Conservation (phyloP, 345 rosid species). For the Fremontodendron californicum region DNA sequence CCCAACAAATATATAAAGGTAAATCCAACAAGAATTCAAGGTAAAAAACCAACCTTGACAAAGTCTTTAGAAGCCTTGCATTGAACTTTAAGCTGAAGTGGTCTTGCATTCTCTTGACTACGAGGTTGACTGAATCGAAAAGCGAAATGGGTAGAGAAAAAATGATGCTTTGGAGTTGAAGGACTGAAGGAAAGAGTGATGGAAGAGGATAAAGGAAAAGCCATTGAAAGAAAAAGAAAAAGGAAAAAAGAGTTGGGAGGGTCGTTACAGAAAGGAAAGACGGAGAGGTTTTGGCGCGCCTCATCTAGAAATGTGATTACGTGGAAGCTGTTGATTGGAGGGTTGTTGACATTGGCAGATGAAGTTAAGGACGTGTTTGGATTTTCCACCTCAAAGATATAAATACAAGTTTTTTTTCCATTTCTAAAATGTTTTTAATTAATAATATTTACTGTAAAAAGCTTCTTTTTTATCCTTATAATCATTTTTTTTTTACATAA, state of each 20-base stretch:
- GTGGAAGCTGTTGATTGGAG: slow-evolving; percentile 28
- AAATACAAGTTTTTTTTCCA: neutral
- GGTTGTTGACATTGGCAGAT: neutral
- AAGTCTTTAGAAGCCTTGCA: slow-evolving; percentile 30
- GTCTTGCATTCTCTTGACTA: slow-evolving; percentile 15
- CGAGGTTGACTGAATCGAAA: slow-evolving; percentile 20
- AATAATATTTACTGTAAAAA: neutral
- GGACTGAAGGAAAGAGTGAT: slow-evolving; percentile 26
- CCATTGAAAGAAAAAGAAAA: slow-evolving; percentile 38
- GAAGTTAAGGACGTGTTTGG: slow-evolving; percentile 6
- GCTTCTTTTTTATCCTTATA: too few species aligned
- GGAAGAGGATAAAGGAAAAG: slow-evolving; percentile 50
- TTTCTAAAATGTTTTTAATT: neutral
- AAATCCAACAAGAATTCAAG: neutral
- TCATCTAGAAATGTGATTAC: slow-evolving; percentile 37
- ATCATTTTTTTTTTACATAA: too few species aligned
- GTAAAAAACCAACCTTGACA: slow-evolving; percentile 30
- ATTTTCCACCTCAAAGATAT: neutral
- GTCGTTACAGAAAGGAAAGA: slow-evolving; percentile 18
- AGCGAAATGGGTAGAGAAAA: slow-evolving; percentile 33
- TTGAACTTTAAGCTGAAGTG: slow-evolving; percentile 22
- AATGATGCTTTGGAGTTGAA: slow-evolving; percentile 20
- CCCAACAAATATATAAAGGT: neutral
- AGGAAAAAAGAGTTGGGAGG: neutral
- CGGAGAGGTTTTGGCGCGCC: slow-evolving; percentile 47